A percentile compares a stretch with the other conserved stretches of the same genome.
Evolutionary conservation across 345 rosid genomes (phyloP).

Genomic region (Aurinia saxatilis): DNA sequence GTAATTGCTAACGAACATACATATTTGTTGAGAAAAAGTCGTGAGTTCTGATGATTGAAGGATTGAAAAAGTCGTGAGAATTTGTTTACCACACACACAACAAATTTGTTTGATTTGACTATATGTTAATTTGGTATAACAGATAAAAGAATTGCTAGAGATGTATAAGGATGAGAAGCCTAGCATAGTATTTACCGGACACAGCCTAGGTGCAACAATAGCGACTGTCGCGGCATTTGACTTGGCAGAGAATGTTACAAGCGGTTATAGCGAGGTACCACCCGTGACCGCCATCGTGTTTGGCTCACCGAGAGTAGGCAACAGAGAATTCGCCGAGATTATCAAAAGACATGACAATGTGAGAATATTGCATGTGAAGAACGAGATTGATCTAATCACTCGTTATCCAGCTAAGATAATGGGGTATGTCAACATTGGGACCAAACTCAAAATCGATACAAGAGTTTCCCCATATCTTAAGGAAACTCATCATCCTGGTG

Average conservation of each 20-base stretch:
- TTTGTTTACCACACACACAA: too few relatives aligned
- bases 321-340: constrained; percentile 47
- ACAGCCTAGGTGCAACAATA: constrained; percentile 72
- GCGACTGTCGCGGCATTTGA: constrained; percentile 60
- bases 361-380: constrained; percentile 47
- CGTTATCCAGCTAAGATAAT: constrained; percentile 61
- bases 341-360: constrained; percentile 37
- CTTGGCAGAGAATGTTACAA: constrained; percentile 49
- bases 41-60: too few relatives aligned
- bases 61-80: too few relatives aligned
- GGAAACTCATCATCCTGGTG: constrained; percentile 63
- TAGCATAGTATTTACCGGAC: constrained; percentile 59
- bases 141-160: constrained; percentile 42
- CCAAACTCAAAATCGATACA: constrained; percentile 55
- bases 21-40: too few relatives aligned
- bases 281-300: constrained; percentile 68
- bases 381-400: constrained; percentile 61
- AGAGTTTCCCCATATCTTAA: constrained; percentile 58
- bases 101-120: neutral
- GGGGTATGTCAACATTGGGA: constrained; percentile 47
- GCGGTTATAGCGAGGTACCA: constrained; percentile 30
- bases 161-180: constrained; percentile 46
- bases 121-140: neutral
- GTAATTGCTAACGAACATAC: neutral
- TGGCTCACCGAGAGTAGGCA: constrained; percentile 71